Evolutionary conservation across 192 early-diverging fungal genomes (phyloP), one percentile per base, ranked within the genome.

Genomic region (Physocladia obscura): DNA sequence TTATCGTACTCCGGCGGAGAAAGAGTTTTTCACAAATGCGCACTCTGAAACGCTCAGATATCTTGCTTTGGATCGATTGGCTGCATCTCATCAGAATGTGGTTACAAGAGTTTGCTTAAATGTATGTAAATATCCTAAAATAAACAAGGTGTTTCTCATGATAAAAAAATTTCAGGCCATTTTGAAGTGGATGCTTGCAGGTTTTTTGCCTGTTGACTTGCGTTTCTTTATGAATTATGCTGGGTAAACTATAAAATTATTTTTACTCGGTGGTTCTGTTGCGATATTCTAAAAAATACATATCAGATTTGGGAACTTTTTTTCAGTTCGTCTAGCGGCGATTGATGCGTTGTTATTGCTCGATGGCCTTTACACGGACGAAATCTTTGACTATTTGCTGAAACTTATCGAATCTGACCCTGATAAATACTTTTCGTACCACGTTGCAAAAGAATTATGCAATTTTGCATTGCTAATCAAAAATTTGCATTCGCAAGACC

Each of bases 61-160:
- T 69, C 80, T 91, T 2, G 87, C 83, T 2, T 69, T 89, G 17
- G 96, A 98, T 69, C 77, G 88, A 76, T 75, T 94, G 29, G 88
- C 91, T n/a, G 90, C 93, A 3, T 91, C 92, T 0, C 92, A 89
- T 71, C 92, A 93, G 61, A 96, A 96, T 57, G 81, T 88, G 0
- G 80, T 98, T 15, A 96, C 94, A 0, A 81, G 88, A 5, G 79
- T 85, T 4, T 93, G 92, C 57, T 68, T 98, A n/a, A 83, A 92
- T 62, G 91, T 88, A 34, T 69, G 71, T 63, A 39, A 19, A 21
- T 62, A 44, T 15, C 4, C n/a, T 15, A 54, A n/a, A n/a, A n/a
- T 47, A 8, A 8, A 47, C 44, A 47, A 13, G n/a, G n/a, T 13
- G 8, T 47, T 47, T 47, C 47, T 2, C 17, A 48, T 21, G 22